phyloP scores from a whole-genome alignment of 2,329 filamentous ascomycete genomes.

The Penicillium nordicum region DNA sequence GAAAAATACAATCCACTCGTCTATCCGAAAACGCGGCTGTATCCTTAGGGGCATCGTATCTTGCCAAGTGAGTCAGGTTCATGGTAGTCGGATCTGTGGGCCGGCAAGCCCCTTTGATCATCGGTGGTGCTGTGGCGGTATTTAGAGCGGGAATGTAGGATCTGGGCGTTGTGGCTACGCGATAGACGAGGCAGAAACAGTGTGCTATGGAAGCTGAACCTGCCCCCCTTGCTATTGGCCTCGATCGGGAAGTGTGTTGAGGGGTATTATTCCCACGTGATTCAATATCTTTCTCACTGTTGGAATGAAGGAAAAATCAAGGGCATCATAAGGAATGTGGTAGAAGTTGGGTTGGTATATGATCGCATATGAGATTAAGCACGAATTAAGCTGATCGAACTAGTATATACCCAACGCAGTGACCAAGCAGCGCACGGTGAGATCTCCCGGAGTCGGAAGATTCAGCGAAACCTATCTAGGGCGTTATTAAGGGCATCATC shows the following conservation, averaged over 20 bases:
- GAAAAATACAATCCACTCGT: constrained; percentile 1
- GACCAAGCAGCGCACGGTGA: not conserved
- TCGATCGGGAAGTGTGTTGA: not conserved
- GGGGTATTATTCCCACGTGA: not conserved
- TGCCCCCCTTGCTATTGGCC: not conserved
- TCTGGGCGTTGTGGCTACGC: not conserved
- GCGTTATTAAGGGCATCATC: not conserved
- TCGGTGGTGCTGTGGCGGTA: constrained; percentile 3
- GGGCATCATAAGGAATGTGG: not conserved
- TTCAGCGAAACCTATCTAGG: not conserved
- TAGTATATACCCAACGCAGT: not conserved
- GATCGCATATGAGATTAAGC: not conserved
- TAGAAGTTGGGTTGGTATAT: not conserved
- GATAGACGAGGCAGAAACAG: not conserved
- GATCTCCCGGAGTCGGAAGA: not conserved
- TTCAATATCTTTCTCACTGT: constrained; percentile 3
- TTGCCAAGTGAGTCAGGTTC: not conserved
- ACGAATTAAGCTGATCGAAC: not conserved
- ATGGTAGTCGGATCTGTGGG: constrained; percentile 1
- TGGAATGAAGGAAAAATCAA: not conserved
- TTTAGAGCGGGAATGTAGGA: not conserved
- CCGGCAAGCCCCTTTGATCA: constrained; percentile 1
- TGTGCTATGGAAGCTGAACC: not conserved
- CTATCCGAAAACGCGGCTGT: constrained; percentile 3
- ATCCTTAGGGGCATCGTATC: not conserved